Base-by-base conservation (phyloP, 208 protist species). In the Acanthamoeba polyphaga region DNA sequence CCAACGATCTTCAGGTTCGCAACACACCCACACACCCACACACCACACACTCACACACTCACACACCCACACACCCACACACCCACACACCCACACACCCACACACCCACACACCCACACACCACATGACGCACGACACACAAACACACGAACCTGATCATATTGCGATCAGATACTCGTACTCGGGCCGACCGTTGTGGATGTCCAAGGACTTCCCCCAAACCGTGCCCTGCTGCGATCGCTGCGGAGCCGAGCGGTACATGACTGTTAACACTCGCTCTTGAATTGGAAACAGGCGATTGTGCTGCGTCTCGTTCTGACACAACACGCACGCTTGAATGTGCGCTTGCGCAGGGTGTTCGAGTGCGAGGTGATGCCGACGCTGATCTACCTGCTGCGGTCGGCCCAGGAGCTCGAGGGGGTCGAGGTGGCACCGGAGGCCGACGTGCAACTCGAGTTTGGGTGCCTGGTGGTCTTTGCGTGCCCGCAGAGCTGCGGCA, bases 311-410 rank as follows among this genome's bases (percentile, higher is more conserved):
- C 43, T 49, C 38, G 38, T 38, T 80, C 12, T 49, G 24, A 80
- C 46, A 46, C 70, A 9, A 12, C 2, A 3, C 10, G 62, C 1
- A 24, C 27, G 24, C 3, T 2, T 0, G 15, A 24, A 10, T 12
- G 27, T 22, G 24, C 9, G 58, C 32, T 19, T 27, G n/a, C 19
- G 29, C 38, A 80, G 70, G 70, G 70, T 80, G 70, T 80, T 80
- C 32, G 70, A 80, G n/a, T 80, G 70, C 38, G 70, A 80, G 70
- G 70, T 80, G 70, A 80, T 80, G 70, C 70, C 70, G 13, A 80
- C 70, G 34, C 70, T 80, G 29, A 80, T 80, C 70, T 80, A 80
- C 70, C 38, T 80, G 29, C 32, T 80, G 34, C 70, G 70, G 38
- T 32, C 70, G 38, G 70, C 70, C 0, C 70, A 80, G 38, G 70